Base-by-base conservation (phyloP, 345 rosid genomes). In the Camelina sativa region DNA sequence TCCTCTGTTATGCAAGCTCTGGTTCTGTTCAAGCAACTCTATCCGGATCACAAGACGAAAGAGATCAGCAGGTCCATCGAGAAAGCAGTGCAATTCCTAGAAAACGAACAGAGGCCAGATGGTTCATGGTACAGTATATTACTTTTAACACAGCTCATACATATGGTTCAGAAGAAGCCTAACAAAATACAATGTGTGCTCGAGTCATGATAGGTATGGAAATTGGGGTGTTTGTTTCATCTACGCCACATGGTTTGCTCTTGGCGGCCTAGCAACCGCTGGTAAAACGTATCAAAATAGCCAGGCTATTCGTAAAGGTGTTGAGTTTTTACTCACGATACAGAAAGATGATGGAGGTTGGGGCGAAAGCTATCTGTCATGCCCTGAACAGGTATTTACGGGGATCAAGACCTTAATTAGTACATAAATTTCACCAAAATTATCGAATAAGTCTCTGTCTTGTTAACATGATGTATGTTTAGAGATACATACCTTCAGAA, bases 101-200 rank as follows among this genome's bases (percentile, higher is more conserved):
- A 84, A 75, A 41, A 38, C 54, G 22, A 40, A 34, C 87, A 86
- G 71, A 41, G 25, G 58, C 53, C 65, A 11, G 83, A 84, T 30
- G 89, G 89, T 47, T 83, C 86, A 37, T 86, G 86, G 88, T 79
- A 82, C 15, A 11, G 88, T 79, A 82, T 17, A 11, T 7, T n/a
- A 53, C 6, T 12, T 0, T 44, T 6, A 15, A 61, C 3, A 50
- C 8, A 59, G 10, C 7, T 22, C 60, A 30, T 7, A 44, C 19
- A 32, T 8, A 8, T 8, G 11, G 28, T 47, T n/a, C 3, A 0
- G 3, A 25, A 47, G 1, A 30, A 0, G 7, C 7, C 11, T 30
- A 16, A 65, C 57, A 32, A 16, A 32, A 3, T 8, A 47, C 11
- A 11, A 5, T 23, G 3, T 54, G 0, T 9, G 40, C n/a, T 51